Evolutionary conservation across 768 basidiomycete genomes (phyloP), one percentile per base, ranked within the genome.

Genomic region (Tulasnella sp.): DNA sequence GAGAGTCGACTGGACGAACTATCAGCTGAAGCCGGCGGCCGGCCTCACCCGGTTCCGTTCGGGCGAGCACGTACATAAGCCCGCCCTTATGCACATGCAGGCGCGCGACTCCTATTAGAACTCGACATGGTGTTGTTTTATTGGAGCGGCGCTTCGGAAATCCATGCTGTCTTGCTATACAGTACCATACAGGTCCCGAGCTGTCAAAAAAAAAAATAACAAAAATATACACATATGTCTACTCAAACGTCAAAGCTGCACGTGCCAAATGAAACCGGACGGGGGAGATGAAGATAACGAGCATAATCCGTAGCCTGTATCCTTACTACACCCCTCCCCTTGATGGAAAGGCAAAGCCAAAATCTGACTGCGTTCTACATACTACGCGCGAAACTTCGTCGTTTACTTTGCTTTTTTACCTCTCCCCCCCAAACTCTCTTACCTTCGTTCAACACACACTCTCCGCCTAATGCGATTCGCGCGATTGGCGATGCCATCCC

Each of bases 1-100:
- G 56, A 58, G 44, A n/a, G n/a, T n/a, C n/a, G n/a, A n/a, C n/a
- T n/a, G n/a, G 62, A 12, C 12, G 27, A 27, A 68, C 56, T 58
- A 68, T 68, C 62, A 68, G 62, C 62, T 68, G 62, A 68, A 68
- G 62, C 62, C 62, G 62, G 62, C 62, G 62, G 62, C 62, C 62
- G 62, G 62, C 24, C 31, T 2, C 62, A 16, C 62, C 62, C 62
- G 62, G 62, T 68, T 27, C 62, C 62, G 31, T 27, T 36, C 62
- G 12, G 27, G 62, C 24, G 62, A 36, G 52, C 27, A 36, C 31
- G 62, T 36, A 36, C 31, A 31, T 68, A 68, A 68, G 62, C 62
- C n/a, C 27, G 27, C 8, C 31, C 62, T 36, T 4, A n/a, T n/a
- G n/a, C n/a, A n/a, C n/a, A n/a, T n/a, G 62, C 27, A 68, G 31